Base-by-base conservation (phyloP, 129 eudicot genomes). In the Lactuca saligna region DNA sequence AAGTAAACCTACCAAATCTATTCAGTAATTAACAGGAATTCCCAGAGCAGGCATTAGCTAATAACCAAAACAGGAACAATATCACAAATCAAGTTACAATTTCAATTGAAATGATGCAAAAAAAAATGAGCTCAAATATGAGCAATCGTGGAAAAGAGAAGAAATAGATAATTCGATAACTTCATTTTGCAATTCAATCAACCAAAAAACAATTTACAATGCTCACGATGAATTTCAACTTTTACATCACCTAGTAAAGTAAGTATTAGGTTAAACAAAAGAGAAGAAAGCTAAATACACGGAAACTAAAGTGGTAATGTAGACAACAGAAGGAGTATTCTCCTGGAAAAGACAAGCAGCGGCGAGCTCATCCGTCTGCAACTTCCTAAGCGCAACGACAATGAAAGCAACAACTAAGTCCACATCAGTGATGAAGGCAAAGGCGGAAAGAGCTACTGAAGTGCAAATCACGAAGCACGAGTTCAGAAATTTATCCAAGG, bases 201-300 rank as follows among this genome's bases (percentile, higher is more conserved):
- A 55, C 41, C 62, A 50, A 54, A 0, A n/a, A n/a, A n/a, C n/a
- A n/a, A 10, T 12, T 17, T 10, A 35, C 17, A 3, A 10, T 10
- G 16, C 17, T 68, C 63, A 13, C 49, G 53, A 62, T 61, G 10
- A 3, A 20, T 12, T 72, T 61, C 69, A 15, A 37, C 9, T 33
- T 12, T 14, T 29, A 56, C 32, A 48, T 20, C 8, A 62, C 62
- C 44, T 5, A 25, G 17, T 4, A 20, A 37, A 62, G 41, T 38
- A 38, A 54, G 14, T 29, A 12, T 44, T 57, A 8, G 60, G 51
- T n/a, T 73, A 65, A 64, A 6, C 50, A 41, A 39, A 72, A 49
- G 25, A 54, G 20, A 8, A 3, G 32, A 35, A 16, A 29, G 20
- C 20, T 20, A 20, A 20, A 20, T 20, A 20, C 20, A 20, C 1